Percentiles rank a stretch among this genome's conserved stretches.
Conservation (phyloP, 345 rosid genomes). For the Anacardium occidentale region DNA sequence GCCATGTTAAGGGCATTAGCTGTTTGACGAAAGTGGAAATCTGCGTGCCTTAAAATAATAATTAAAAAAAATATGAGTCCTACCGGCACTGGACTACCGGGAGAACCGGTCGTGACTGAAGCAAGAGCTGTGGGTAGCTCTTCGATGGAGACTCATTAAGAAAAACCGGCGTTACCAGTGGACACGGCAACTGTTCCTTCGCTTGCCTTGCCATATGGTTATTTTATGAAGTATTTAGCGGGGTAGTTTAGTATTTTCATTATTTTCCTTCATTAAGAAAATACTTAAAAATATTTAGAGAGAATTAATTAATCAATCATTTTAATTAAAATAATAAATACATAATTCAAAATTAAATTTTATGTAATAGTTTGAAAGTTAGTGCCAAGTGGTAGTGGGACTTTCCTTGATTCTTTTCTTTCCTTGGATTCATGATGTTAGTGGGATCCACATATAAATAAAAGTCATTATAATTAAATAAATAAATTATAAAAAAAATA, state of each 20-base stretch:
- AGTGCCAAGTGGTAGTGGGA: no score
- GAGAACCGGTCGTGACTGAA: conserved; percentile 23
- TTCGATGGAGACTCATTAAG: no score
- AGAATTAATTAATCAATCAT: no score
- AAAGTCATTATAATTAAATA: not conserved
- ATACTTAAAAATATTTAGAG: no score
- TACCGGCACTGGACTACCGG: conserved; percentile 21
- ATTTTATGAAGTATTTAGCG: no score
- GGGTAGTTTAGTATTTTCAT: no score
- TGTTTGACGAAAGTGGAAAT: conserved; percentile 24
- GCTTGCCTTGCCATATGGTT: not conserved
- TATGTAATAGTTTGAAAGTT: no score
- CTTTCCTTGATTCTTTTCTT: not conserved
- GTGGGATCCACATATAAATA: not conserved
- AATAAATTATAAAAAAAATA: not conserved
- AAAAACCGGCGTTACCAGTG: conserved; percentile 10
- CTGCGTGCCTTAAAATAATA: not conserved
- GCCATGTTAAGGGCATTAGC: conserved; percentile 15
- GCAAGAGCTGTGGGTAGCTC: not conserved
- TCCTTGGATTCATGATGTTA: not conserved
- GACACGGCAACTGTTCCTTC: conserved; percentile 2
- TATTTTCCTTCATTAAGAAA: no score
- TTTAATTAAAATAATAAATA: no score
- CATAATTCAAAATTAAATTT: no score
- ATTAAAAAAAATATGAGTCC: not conserved